Conservation (phyloP, 192 early-diverging fungal genomes). For the Coemansia brasiliensis region DNA sequence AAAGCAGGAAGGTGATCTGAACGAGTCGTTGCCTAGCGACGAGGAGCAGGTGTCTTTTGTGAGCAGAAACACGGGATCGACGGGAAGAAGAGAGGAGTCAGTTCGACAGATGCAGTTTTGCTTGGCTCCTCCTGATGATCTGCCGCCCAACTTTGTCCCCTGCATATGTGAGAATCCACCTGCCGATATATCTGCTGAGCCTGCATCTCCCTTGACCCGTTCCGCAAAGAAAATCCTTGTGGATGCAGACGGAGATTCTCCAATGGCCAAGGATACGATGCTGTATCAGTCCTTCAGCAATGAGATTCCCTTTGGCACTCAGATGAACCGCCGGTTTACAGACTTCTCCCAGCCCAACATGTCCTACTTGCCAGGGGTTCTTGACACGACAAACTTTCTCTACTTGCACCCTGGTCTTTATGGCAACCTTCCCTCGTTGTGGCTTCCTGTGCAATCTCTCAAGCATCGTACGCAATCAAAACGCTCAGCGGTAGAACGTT, state of each 20-base stretch:
- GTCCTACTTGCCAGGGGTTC: conserved; percentile 24
- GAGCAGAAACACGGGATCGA: background rate
- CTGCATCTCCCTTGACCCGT: no score
- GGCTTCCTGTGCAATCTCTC: conserved; percentile 38
- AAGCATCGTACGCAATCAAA: conserved; percentile 20
- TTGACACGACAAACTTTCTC: conserved; percentile 41
- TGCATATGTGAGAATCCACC: background rate
- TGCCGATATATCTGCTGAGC: no score
- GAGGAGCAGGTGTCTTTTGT: background rate
- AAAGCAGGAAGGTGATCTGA: background rate
- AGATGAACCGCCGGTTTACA: conserved; percentile 32
- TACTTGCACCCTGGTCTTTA: conserved; percentile 45
- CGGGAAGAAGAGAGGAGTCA: conserved; percentile 8
- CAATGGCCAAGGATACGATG: conserved; percentile 12
- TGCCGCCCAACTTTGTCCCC: conserved; percentile 2
- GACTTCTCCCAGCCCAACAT: conserved; percentile 46
- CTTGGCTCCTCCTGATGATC: conserved; percentile 10
- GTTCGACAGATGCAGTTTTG: conserved; percentile 11
- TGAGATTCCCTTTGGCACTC: conserved; percentile 38
- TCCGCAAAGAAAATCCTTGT: no score
- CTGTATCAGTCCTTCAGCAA: conserved; percentile 30
- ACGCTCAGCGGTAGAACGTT: conserved; percentile 10
- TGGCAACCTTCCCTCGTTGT: conserved; percentile 43
- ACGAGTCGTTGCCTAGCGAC: background rate
- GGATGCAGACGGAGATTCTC: no score